These are phyloP conservation scores for Fusarium mundagurra DNA, from an alignment of 2,329 filamentous ascomycete genomes.

Conservation along the genomic window DNA sequence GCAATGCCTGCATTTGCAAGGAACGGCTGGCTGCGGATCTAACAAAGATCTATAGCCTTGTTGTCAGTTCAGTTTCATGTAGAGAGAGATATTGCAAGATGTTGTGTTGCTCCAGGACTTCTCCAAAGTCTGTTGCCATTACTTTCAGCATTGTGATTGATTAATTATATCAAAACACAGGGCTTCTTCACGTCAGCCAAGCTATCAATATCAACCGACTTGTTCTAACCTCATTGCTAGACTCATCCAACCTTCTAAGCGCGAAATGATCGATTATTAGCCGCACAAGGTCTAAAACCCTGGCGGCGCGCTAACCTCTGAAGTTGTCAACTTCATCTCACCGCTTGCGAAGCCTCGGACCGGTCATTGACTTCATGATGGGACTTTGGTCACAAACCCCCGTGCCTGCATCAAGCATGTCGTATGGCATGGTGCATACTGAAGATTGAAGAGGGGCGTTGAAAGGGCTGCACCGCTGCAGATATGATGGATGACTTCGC, in stretches of 20 bases:
- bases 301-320: slow-evolving; percentile 25
- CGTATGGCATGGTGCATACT: slow-evolving; percentile 7
- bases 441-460: background rate
- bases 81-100: background rate
- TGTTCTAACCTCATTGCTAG: slow-evolving; percentile 14
- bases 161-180: background rate
- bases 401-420: slow-evolving; percentile 23
- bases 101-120: background rate
- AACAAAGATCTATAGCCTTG: slow-evolving; percentile 27
- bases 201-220: background rate
- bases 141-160: background rate
- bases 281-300: slow-evolving; percentile 33
- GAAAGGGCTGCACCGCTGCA: slow-evolving; percentile 6
- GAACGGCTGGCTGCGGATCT: slow-evolving; percentile 29
- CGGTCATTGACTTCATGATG: slow-evolving; percentile 19
- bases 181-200: slow-evolving; percentile 1
- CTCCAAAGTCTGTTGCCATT: background rate
- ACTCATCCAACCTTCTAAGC: slow-evolving; percentile 18
- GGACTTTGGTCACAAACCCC: slow-evolving; percentile 19
- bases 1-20: slow-evolving; percentile 20
- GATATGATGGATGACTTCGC: background rate
- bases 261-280: slow-evolving; percentile 29
- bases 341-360: slow-evolving; percentile 29
- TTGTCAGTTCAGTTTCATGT: slow-evolving; percentile 9
- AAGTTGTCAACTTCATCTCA: slow-evolving; percentile 37